phyloP scores from a whole-genome alignment of 352 stramenopile genomes.

The Phytophthora colocasiae region DNA sequence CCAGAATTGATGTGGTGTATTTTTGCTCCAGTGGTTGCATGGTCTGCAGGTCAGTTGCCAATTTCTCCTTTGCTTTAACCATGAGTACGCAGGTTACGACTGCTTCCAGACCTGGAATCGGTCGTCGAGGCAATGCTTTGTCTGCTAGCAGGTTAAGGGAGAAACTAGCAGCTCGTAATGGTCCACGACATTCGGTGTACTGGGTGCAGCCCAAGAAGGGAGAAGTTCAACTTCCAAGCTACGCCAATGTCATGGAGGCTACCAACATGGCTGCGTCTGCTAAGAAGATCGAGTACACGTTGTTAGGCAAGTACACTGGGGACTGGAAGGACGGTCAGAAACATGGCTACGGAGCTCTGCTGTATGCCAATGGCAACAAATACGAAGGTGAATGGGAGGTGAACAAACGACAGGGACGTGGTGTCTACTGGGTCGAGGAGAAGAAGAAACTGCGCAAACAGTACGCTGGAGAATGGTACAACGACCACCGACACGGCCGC shows the following conservation, averaged over 20 bases:
- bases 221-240: constrained; percentile 37
- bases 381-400: constrained; percentile 90
- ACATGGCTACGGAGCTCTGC: constrained; percentile 91
- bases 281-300: constrained; percentile 63
- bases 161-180: constrained; percentile 66
- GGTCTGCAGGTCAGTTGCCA: constrained; percentile 10
- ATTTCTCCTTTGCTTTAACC: constrained; percentile 2
- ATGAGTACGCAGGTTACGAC: constrained; percentile 30
- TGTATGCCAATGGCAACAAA: constrained; percentile 92
- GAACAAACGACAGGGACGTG: constrained; percentile 83
- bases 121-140: constrained; percentile 28
- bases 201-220: constrained; percentile 68
- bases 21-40: constrained; percentile 32
- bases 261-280: constrained; percentile 45
- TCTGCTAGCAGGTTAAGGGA: constrained; percentile 60
- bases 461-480: constrained; percentile 82
- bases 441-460: constrained; percentile 81
- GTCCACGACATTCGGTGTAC: constrained; percentile 79
- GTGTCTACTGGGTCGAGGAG: constrained; percentile 83
- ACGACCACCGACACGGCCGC: constrained; percentile 75
- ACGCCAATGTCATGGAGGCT: constrained; percentile 45
- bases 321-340: constrained; percentile 94
- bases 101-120: constrained; percentile 7
- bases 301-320: constrained; percentile 91
- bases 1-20: constrained; percentile 32